A percentile compares a stretch with the other conserved stretches of the same genome.
Conservation (phyloP, 768 basidiomycete genomes). For the Suillus placidus region DNA sequence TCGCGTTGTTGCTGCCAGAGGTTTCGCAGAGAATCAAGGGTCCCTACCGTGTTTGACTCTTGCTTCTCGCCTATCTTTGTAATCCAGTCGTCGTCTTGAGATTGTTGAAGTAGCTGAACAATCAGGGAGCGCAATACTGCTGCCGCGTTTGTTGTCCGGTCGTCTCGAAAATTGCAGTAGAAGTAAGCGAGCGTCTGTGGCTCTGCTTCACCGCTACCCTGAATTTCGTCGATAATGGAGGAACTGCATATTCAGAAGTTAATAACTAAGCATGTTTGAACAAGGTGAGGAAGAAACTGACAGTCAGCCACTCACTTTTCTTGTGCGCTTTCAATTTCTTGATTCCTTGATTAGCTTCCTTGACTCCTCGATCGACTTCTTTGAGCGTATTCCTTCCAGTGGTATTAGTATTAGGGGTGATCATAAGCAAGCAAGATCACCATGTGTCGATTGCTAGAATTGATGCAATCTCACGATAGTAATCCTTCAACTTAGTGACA, state of each 20-base stretch:
- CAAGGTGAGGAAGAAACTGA: background rate
- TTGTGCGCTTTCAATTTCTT: background rate
- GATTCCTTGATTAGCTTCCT: background rate
- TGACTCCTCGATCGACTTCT: no score
- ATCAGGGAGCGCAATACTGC: slow-evolving; percentile 22
- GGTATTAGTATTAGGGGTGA: background rate
- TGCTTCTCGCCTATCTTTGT: background rate
- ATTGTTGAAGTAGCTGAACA: slow-evolving; percentile 16
- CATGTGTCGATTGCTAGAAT: background rate
- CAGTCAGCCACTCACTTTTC: background rate
- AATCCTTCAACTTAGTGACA: no score
- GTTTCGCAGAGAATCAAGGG: background rate
- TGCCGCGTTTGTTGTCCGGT: slow-evolving; percentile 9
- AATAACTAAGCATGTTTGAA: background rate
- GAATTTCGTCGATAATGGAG: no score
- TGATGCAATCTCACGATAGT: background rate
- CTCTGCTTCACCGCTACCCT: no score
- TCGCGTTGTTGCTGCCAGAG: background rate
- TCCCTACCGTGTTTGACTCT: background rate
- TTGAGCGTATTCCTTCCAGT: background rate
- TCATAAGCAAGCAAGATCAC: background rate
- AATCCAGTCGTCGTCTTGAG: background rate
- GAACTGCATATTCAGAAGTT: background rate
- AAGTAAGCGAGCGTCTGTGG: slow-evolving; percentile 6
- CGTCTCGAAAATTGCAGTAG: slow-evolving; percentile 23